Evolutionary conservation across 345 rosid species (phyloP), one percentile per base, ranked within the genome.

Genomic region (Cardamine resedifolia): DNA sequence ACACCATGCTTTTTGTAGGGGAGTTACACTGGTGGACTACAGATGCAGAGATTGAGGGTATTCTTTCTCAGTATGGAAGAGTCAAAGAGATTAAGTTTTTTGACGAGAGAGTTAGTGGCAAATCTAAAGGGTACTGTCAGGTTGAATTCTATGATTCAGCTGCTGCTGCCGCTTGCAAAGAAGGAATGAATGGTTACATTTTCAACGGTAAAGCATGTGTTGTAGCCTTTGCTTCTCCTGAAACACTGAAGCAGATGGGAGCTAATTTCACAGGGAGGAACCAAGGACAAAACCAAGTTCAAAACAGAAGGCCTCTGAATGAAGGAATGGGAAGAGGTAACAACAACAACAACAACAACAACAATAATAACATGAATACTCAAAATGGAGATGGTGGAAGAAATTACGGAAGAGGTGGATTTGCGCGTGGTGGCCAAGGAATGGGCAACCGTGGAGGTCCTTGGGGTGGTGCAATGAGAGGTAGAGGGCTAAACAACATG

Each of bases 1-100:
- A 88, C 65, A 84, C 91, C 20, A 84, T 77, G 83, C 73, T 90
- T 64, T 86, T 81, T 72, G 96, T 90, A 6, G 94, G 91, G 30
- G 96, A 88, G 73, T 77, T 90, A 45, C 94, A 90, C 70, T 90
- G 96, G 96, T 90, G 96, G 96, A 90, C 96, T 9, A 90, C 94
- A 19, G 96, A 90, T 84, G 91, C 87, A 7, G 96, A 90, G 78
- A 80, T 90, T 69, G 96, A 90, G 77, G 75, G 83, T 61, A 79
- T 82, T 58, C 85, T 83, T 57, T 79, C 86, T 73, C 94, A 85
- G 64, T 90, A 85, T 75, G 96, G 96, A 61, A 85, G 83, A 71
- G 87, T 86, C 16, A 90, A 90, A 80, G 94, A 90, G 81, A 82
- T 90, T 39, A 90, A 90, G 82, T 90, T 90, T 74, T 90, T 85